Conservation (phyloP, 257 asterid species). For the Datura wrightii region DNA sequence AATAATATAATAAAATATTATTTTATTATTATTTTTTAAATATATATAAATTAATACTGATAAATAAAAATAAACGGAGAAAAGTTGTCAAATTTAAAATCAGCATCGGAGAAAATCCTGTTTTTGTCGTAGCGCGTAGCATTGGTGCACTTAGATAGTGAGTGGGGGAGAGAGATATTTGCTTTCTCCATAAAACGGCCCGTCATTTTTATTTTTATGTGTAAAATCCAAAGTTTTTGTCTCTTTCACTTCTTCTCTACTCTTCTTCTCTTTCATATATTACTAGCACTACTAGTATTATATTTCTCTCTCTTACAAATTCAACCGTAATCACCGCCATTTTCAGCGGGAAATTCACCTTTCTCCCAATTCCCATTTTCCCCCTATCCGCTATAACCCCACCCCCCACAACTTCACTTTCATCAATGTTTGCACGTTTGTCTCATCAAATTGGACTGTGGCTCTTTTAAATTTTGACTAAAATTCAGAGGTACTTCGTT, state of each 20-base stretch:
- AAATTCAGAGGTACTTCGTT: constrained; percentile 13
- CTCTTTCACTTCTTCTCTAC: constrained; percentile 37
- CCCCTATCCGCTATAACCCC: not conserved
- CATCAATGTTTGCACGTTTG: constrained; percentile 25
- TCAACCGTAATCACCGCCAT: constrained; percentile 67
- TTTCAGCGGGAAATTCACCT: constrained; percentile 68
- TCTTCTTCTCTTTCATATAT: not conserved
- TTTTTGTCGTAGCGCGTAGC: constrained; percentile 14
- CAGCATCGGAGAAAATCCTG: not conserved
- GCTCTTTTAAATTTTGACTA: not conserved
- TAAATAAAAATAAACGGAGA: no score
- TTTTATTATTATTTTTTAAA: no score
- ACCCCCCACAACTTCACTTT: not conserved
- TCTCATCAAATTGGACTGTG: not conserved
- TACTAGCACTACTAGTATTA: not conserved
- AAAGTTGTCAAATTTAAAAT: not conserved
- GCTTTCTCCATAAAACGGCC: no score
- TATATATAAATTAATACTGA: no score
- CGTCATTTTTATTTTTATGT: no score
- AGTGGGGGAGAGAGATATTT: not conserved
- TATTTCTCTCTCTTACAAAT: constrained; percentile 13
- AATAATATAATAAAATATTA: no score
- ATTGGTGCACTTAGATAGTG: constrained; percentile 41
- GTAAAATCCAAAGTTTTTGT: constrained; percentile 46
- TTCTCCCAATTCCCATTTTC: not conserved